phyloP scores from a whole-genome alignment of 225 moss, liverwort and hornwort genomes.

The Polytrichum commune region DNA sequence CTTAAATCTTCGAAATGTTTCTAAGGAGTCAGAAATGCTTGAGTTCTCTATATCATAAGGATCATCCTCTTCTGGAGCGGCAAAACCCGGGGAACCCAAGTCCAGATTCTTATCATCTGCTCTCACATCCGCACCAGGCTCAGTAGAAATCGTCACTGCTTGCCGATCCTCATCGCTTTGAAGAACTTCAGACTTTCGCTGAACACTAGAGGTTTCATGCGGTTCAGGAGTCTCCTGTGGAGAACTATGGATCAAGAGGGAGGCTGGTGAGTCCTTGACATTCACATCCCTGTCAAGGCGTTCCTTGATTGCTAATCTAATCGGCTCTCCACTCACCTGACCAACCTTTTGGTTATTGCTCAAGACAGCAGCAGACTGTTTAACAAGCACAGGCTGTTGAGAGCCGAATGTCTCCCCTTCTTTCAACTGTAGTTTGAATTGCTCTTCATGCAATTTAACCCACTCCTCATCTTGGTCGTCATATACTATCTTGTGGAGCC shows the following conservation, averaged over 20 bases:
- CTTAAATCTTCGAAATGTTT: constrained; percentile 30
- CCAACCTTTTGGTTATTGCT: constrained; percentile 15
- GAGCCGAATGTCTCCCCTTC: constrained; percentile 81
- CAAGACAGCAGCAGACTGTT: constrained; percentile 19
- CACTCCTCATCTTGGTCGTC: constrained; percentile 98
- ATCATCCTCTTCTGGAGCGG: neutral
- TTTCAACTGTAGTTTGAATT: constrained; percentile 84
- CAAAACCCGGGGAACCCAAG: neutral
- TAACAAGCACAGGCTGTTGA: constrained; percentile 25
- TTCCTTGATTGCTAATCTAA: constrained; percentile 9
- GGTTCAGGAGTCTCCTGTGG: neutral
- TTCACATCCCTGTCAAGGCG: constrained; percentile 12
- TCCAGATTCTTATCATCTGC: neutral
- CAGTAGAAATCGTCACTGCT: constrained; percentile 10
- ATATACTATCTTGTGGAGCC: constrained; percentile 89
- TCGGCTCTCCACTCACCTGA: constrained; percentile 7
- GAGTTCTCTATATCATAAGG: constrained; percentile 5
- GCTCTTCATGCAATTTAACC: constrained; percentile 92
- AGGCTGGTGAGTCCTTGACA: constrained; percentile 3
- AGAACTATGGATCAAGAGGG: neutral
- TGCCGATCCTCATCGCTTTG: constrained; percentile 21
- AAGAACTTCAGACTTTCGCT: constrained; percentile 18
- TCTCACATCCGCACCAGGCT: constrained; percentile 16
- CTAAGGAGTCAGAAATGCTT: constrained; percentile 3
- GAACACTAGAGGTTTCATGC: constrained; percentile 3